phyloP scores from a whole-genome alignment of 1,139 yeast species.

The Kodamaea sp. region DNA sequence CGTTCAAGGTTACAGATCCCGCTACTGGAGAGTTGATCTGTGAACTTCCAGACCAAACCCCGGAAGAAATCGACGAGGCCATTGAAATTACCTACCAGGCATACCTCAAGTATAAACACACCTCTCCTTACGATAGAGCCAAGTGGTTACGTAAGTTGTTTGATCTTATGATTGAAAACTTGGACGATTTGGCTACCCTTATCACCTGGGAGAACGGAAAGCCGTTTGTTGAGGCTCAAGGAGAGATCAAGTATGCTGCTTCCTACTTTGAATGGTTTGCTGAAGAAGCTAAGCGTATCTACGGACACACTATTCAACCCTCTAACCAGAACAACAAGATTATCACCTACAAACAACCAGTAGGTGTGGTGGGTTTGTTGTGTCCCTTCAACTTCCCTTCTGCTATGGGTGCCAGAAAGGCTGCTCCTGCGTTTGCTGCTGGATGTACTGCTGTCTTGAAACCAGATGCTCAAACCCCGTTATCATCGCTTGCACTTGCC shows the following conservation, averaged over 20 bases:
- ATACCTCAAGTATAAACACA: constrained; percentile 56
- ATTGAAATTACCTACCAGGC: constrained; percentile 63
- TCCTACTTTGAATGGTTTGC: constrained; percentile 49
- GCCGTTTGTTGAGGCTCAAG: constrained; percentile 40
- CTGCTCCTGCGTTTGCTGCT: constrained; percentile 51
- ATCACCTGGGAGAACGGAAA: constrained; percentile 49
- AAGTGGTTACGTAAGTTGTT: constrained; percentile 55
- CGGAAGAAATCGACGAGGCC: constrained; percentile 58
- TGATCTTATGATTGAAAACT: constrained; percentile 41
- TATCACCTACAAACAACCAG: constrained; percentile 46
- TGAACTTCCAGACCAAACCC: constrained; percentile 56
- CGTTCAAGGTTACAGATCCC: constrained; percentile 74
- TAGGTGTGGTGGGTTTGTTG: constrained; percentile 50
- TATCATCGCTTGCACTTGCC: constrained; percentile 47
- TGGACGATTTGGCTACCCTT: constrained; percentile 44
- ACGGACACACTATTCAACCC: constrained; percentile 46
- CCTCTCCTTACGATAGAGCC: constrained; percentile 68
- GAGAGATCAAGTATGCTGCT: constrained; percentile 46
- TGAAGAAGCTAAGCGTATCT: constrained; percentile 44
- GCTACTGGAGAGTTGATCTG: constrained; percentile 64
- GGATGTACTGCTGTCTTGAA: constrained; percentile 50
- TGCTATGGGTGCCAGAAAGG: constrained; percentile 51
- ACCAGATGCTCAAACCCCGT: constrained; percentile 49
- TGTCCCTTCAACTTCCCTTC: constrained; percentile 52
- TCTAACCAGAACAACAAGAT: constrained; percentile 39